These are phyloP conservation scores for Batkoa obscura DNA, from an alignment of 371 early-diverging fungal genomes.

Conservation along the genomic window DNA sequence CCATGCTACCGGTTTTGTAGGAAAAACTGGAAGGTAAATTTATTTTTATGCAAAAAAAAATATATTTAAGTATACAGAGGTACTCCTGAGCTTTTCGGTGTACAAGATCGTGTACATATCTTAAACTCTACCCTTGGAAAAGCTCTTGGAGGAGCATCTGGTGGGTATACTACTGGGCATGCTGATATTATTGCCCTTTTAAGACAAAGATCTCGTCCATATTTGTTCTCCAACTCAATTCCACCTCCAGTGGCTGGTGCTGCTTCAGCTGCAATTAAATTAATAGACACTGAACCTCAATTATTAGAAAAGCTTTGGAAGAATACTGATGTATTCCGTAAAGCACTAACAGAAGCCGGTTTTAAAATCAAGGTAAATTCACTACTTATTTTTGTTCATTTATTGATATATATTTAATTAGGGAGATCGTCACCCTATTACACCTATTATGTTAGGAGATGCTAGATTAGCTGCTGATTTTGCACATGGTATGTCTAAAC, in stretches of 20 bases:
- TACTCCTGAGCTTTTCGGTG: slow-evolving; percentile 32
- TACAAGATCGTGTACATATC: slow-evolving; percentile 29
- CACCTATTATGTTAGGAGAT: slow-evolving; percentile 40
- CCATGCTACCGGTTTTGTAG: slow-evolving; percentile 41
- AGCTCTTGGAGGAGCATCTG: slow-evolving; percentile 40
- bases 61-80: slow-evolving; percentile 31
- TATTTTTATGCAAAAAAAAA: slow-evolving; percentile 13
- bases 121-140: slow-evolving; percentile 44
- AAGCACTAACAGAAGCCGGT: slow-evolving; percentile 25
- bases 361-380: slow-evolving; percentile 20
- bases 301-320: slow-evolving; percentile 24
- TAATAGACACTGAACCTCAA: slow-evolving; percentile 20
- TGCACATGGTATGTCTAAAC: slow-evolving; percentile 30
- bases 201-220: slow-evolving; percentile 33
- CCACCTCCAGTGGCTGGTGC: slow-evolving; percentile 43
- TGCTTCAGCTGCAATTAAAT: slow-evolving; percentile 30
- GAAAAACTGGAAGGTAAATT: slow-evolving; percentile 19
- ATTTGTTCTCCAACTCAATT: slow-evolving; percentile 39
- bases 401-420: neutral
- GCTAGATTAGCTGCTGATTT: slow-evolving; percentile 28
- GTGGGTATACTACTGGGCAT: slow-evolving; percentile 36
- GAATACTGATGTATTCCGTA: slow-evolving; percentile 28
- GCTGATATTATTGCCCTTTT: slow-evolving; percentile 24
- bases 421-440: slow-evolving; percentile 38
- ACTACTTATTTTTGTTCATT: neutral